Base-by-base conservation (phyloP, 768 basidiomycete species). In the Clitopilus passeckerianus region DNA sequence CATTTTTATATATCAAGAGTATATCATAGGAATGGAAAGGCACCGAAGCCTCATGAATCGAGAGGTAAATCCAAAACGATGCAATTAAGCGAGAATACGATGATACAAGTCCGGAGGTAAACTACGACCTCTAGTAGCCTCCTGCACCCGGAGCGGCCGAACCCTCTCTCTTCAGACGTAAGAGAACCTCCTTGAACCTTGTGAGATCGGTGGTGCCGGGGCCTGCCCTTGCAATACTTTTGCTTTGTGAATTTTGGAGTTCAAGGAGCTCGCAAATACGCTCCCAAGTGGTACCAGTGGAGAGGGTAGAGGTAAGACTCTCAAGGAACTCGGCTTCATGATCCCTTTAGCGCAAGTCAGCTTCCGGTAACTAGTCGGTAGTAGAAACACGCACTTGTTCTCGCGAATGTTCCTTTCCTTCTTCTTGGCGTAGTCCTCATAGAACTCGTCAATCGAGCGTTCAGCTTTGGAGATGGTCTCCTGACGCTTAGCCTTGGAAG, bases 241-340 rank as follows among this genome's bases (percentile, higher is more conserved):
- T 99, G 80, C 92, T 95, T 74, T 98, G 94, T 57, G 95, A 97
- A 71, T 98, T 98, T 72, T 96, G 86, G 35, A 99, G 81, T 65
- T 95, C 93, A 61, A 97, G 74, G 55, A 87, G 74, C 24, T 86
- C 86, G 69, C 88, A 90, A 68, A 99, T 96, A 35, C 97, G 89
- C 65, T 94, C 86, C 96, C 96, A 99, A 7, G 95, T 96, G 20
- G 96, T 97, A 23, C 96, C 97, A 57, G 83, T 80, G 0, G 93
- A 88, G 55, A 98, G 85, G 9, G 86, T 84, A 53, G 87, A 87
- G 20, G 84, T 84, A 57, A 94, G 77, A n/a, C 76, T 74, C 15
- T 84, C 79, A 41, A 95, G 67, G 76, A 89, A 98, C 59, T 87
- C 85, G 18, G 86, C 84, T 72, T 98, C 96, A 63, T 88, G 80